Percentiles rank a stretch among this genome's conserved stretches.
Evolutionary conservation across 768 basidiomycete genomes (phyloP).

Genomic region (Russula emetica): DNA sequence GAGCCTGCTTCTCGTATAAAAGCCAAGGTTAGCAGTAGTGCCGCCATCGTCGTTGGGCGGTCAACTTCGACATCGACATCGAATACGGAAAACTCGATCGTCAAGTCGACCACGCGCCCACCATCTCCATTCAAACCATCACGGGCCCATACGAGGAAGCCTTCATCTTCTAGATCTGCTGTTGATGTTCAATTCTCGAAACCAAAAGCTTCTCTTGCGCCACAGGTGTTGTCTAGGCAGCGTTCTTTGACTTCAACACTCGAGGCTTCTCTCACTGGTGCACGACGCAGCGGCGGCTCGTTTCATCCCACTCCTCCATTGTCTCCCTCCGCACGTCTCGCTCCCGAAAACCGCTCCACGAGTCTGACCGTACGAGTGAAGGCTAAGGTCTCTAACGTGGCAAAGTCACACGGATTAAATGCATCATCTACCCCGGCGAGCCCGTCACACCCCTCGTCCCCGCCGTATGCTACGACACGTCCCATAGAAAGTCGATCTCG

Average conservation of each 20-base stretch:
- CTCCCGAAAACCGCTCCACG: conserved; percentile 27
- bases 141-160: conserved; percentile 8
- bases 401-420: conserved; percentile 34
- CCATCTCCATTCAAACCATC: conserved; percentile 25
- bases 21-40: conserved; percentile 59
- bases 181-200: conserved; percentile 29
- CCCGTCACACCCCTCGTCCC: conserved; percentile 16
- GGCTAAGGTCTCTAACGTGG: conserved; percentile 55
- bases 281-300: conserved; percentile 32
- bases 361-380: conserved; percentile 42
- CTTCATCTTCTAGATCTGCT: conserved; percentile 23
- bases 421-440: conserved; percentile 15
- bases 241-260: conserved; percentile 33
- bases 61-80: conserved; percentile 29
- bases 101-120: conserved; percentile 29
- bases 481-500: conserved; percentile 28
- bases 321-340: conserved; percentile 24
- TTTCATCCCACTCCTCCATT: conserved; percentile 29
- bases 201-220: conserved; percentile 28
- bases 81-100: conserved; percentile 29
- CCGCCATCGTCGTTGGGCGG: conserved; percentile 34
- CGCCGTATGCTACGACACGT: conserved; percentile 24
- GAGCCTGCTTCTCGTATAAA: conserved; percentile 41
- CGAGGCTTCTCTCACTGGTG: conserved; percentile 22
- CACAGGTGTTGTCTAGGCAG: conserved; percentile 30